Conservation (phyloP, 2,329 filamentous ascomycete species). For the Pseudophaeomoniella oleicola region DNA sequence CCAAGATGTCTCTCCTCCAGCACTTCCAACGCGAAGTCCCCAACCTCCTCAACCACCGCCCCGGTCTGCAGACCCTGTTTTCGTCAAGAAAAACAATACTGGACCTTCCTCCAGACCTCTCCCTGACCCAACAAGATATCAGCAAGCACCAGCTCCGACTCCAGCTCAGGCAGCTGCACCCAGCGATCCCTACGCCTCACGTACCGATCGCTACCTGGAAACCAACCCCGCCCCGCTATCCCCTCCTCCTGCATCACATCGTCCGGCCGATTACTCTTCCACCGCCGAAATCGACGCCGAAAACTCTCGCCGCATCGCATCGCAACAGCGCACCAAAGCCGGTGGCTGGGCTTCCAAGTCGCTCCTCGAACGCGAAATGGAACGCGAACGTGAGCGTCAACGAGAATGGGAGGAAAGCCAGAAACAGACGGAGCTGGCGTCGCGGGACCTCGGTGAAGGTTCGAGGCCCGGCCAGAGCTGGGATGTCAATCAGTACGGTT, state of each 20-base stretch:
- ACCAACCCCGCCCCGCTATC: conserved; percentile 36
- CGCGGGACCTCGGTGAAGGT: conserved; percentile 29
- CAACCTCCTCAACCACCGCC: conserved; percentile 2
- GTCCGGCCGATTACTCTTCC: conserved; percentile 31
- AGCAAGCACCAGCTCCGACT: conserved; percentile 33
- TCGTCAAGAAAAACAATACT: conserved; percentile 2
- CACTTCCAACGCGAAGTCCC: conserved; percentile 5
- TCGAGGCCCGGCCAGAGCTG: conserved; percentile 36
- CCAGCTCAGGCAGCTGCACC: conserved; percentile 17
- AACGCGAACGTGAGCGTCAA: conserved; percentile 49
- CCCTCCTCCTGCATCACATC: conserved; percentile 22
- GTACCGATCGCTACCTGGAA: conserved; percentile 41
- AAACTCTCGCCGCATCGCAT: conserved; percentile 37
- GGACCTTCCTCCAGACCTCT: conserved; percentile 3
- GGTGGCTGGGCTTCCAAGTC: conserved; percentile 49
- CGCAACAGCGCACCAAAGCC: conserved; percentile 43
- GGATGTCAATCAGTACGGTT: conserved; percentile 50
- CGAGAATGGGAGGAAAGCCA: conserved; percentile 51
- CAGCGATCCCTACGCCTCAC: too few relatives aligned
- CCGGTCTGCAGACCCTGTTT: background rate
- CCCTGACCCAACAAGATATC: conserved; percentile 14
- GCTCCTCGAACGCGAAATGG: conserved; percentile 52
- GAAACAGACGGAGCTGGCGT: conserved; percentile 31
- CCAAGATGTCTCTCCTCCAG: conserved; percentile 11
- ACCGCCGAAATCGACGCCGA: conserved; percentile 42